Evolutionary conservation across 306 rosid species (phyloP).

Genomic region (Delonix regia): DNA sequence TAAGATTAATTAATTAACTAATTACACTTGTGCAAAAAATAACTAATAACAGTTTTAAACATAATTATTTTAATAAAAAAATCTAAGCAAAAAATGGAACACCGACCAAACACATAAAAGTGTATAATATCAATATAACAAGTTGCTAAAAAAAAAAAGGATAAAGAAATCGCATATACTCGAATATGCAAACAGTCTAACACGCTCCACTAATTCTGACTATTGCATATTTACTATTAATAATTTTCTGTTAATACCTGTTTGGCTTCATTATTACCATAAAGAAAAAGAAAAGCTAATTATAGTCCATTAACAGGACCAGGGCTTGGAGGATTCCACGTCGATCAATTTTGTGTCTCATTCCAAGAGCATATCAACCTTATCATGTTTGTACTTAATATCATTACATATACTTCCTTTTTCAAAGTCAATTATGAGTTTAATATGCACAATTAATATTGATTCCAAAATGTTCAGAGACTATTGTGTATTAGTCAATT

Average conservation of each 20-base stretch:
- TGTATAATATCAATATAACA: too few relatives aligned
- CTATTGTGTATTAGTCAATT: too few relatives aligned
- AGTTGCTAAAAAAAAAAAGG: not conserved
- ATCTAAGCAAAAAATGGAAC: too few relatives aligned
- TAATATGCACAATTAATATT: not conserved
- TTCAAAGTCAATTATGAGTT: not conserved
- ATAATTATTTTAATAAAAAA: too few relatives aligned
- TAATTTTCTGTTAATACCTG: not conserved
- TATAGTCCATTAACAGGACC: not conserved
- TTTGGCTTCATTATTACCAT: not conserved
- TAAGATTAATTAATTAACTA: too few relatives aligned
- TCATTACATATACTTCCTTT: not conserved
- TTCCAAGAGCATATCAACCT: not conserved
- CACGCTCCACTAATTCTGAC: slow-evolving; percentile 24
- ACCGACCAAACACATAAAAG: not conserved
- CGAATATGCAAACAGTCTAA: slow-evolving; percentile 1
- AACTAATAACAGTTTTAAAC: too few relatives aligned
- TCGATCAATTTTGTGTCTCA: not conserved
- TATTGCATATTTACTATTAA: not conserved
- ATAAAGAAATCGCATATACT: not conserved
- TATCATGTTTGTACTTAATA: not conserved
- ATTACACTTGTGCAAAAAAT: not conserved
- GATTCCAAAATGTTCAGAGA: too few relatives aligned
- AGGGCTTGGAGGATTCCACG: slow-evolving; percentile 9
- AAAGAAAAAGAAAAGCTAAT: not conserved